phyloP scores from a whole-genome alignment of 2,329 filamentous ascomycete species.

The Drechslerella stenobrocha region DNA sequence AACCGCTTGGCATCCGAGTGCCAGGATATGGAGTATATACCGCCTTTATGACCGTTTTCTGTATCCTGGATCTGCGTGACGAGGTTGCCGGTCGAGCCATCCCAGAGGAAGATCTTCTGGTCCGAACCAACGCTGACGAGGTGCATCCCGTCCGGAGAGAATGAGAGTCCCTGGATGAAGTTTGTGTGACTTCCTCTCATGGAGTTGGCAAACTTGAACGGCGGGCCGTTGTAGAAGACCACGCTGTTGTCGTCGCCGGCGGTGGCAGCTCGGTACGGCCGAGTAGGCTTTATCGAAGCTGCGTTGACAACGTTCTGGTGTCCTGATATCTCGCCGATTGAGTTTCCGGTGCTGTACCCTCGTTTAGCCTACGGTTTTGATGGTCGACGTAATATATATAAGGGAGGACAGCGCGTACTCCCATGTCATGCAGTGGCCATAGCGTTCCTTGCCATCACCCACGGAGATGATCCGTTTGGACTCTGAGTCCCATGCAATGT shows the following conservation, averaged over 20 bases:
- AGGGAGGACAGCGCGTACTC: conserved; percentile 61
- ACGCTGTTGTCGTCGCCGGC: conserved; percentile 86
- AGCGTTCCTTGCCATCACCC: conserved; percentile 85
- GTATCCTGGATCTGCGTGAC: conserved; percentile 70
- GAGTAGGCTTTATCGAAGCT: conserved; percentile 83
- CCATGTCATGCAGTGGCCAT: conserved; percentile 32
- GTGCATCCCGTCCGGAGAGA: conserved; percentile 80
- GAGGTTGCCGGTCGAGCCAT: conserved; percentile 90
- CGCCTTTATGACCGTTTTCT: conserved; percentile 83
- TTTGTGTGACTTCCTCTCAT: conserved; percentile 74
- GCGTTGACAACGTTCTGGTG: conserved; percentile 90
- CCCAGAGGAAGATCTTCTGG: conserved; percentile 87
- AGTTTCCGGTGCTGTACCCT: conserved; percentile 87
- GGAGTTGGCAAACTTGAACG: conserved; percentile 94
- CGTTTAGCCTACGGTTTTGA: conserved; percentile 63
- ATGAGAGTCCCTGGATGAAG: conserved; percentile 84
- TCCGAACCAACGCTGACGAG: conserved; percentile 93
- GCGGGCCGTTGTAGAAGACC: conserved; percentile 89
- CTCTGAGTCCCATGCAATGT: conserved; percentile 96
- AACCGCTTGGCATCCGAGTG: conserved; percentile 80
- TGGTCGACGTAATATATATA: conserved; percentile 66
- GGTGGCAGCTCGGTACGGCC: conserved; percentile 87
- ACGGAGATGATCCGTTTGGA: conserved; percentile 95
- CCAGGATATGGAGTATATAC: conserved; percentile 92
- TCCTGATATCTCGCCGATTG: conserved; percentile 88